Evolutionary conservation across 257 asterid genomes (phyloP).

Genomic region (Eustoma russellianum): DNA sequence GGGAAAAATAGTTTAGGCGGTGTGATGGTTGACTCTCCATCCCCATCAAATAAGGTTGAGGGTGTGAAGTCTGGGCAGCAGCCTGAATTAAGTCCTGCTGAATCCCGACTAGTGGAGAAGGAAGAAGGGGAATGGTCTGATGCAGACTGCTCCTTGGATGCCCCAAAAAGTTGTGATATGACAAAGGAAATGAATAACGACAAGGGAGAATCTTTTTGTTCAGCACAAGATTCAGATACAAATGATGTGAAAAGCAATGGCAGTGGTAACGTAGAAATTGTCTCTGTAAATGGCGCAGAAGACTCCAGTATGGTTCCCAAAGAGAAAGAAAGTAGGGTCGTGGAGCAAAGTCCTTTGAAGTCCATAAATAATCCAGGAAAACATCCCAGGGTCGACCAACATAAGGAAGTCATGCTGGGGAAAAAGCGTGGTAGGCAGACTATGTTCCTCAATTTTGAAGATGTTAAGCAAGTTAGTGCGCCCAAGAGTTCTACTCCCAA

Average conservation of each 20-base stretch:
- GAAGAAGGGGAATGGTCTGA: conserved; percentile 99
- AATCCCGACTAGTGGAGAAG: conserved; percentile 52
- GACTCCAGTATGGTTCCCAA: conserved; percentile 49
- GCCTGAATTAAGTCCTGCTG: conserved; percentile 30
- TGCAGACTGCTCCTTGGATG: conserved; percentile 68
- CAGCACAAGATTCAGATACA: conserved; percentile 42
- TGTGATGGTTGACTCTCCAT: conserved; percentile 16
- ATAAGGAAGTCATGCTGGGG: conserved; percentile 91
- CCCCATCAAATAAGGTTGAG: conserved; percentile 31
- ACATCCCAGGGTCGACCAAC: conserved; percentile 81
- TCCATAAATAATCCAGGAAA: conserved; percentile 60
- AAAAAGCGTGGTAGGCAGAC: conserved; percentile 95
- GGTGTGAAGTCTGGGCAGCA: conserved; percentile 29
- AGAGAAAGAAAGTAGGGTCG: conserved; percentile 69
- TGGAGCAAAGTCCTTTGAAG: conserved; percentile 68
- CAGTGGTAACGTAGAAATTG: conserved; percentile 22
- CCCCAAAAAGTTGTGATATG: conserved; percentile 17
- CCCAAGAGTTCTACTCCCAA: conserved; percentile 70
- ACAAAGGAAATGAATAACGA: conserved; percentile 44
- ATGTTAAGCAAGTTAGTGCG: conserved; percentile 75
- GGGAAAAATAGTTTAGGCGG: conserved; percentile 27
- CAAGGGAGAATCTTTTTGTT: conserved; percentile 21
- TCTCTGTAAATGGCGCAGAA: conserved; percentile 45
- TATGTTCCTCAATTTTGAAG: conserved; percentile 87
- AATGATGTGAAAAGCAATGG: conserved; percentile 38